Evolutionary conservation across 176 grass and related monocot genomes (phyloP).

Genomic region (Bromus sterilis): DNA sequence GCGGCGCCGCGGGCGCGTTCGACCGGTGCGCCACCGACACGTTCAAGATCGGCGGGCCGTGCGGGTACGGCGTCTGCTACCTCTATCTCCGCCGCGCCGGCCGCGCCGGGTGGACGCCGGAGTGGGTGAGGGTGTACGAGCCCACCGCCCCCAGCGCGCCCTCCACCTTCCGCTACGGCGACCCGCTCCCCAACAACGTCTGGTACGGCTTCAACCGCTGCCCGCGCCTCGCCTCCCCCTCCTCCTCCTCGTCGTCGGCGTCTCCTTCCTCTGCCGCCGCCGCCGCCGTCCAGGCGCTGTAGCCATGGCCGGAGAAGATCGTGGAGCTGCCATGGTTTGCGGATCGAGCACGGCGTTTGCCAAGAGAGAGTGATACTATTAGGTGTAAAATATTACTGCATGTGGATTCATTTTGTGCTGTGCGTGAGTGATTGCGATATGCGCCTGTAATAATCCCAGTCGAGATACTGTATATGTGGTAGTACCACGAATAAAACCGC

Average conservation of each 20-base stretch:
- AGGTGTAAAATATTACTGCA: not conserved
- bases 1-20: slow-evolving; percentile 38
- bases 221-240: not conserved
- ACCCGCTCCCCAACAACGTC: slow-evolving; percentile 39
- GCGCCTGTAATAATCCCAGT: not conserved
- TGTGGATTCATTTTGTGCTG: not conserved
- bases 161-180: slow-evolving; percentile 73
- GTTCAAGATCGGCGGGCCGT: slow-evolving; percentile 58
- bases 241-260: not conserved
- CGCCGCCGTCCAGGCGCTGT: not conserved
- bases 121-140: slow-evolving; percentile 71
- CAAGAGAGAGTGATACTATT: not conserved
- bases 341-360: not conserved
- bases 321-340: not conserved
- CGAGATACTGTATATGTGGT: not conserved
- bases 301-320: not conserved
- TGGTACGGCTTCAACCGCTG: slow-evolving; percentile 83
- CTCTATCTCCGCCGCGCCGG: slow-evolving; percentile 71
- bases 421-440: not conserved
- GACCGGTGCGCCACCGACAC: slow-evolving; percentile 81
- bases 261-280: not conserved
- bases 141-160: slow-evolving; percentile 12
- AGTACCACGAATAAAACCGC: not conserved
- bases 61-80: slow-evolving; percentile 84
- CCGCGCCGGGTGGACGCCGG: slow-evolving; percentile 49